A percentile compares a stretch with the other conserved stretches of the same genome.
These are phyloP conservation scores for Plantago rigida DNA, from an alignment of 305 asterid genomes.

Conservation along the genomic window DNA sequence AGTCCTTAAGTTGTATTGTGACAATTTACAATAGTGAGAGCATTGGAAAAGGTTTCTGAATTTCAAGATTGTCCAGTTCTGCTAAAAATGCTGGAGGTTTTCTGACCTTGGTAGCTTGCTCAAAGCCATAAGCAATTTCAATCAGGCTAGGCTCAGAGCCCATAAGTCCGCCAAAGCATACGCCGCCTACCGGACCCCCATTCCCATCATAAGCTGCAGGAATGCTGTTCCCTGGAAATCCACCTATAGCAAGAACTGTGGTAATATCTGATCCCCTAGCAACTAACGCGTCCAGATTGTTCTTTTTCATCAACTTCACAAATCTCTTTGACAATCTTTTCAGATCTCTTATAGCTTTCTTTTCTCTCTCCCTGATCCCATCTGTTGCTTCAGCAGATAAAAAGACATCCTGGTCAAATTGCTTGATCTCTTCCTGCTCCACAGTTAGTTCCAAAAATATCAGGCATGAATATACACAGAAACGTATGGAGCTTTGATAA, in stretches of 20 bases:
- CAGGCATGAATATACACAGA: too few relatives aligned
- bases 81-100: conserved; percentile 32
- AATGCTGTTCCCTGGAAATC: conserved; percentile 50
- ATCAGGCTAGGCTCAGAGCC: conserved; percentile 49
- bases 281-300: conserved; percentile 49
- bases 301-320: conserved; percentile 42
- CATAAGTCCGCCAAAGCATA: conserved; percentile 48
- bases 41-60: too few relatives aligned
- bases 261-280: conserved; percentile 35
- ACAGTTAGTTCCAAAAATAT: too few relatives aligned
- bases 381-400: conserved; percentile 40
- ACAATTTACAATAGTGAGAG: too few relatives aligned
- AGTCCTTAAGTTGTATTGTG: too few relatives aligned
- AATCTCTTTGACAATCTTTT: conserved; percentile 41
- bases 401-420: conserved; percentile 39
- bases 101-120: conserved; percentile 48
- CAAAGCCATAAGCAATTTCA: conserved; percentile 49
- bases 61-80: too few relatives aligned
- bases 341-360: conserved; percentile 33
- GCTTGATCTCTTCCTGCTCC: conserved; percentile 37
- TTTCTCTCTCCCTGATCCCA: conserved; percentile 41
- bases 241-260: conserved; percentile 48
- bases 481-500: too few relatives aligned
- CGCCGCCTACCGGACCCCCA: conserved; percentile 49
- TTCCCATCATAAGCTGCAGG: conserved; percentile 50